Evolutionary conservation across 176 grass and related monocot species (phyloP), one percentile per base, ranked within the genome.

Genomic region (Cymbopogon citratus): DNA sequence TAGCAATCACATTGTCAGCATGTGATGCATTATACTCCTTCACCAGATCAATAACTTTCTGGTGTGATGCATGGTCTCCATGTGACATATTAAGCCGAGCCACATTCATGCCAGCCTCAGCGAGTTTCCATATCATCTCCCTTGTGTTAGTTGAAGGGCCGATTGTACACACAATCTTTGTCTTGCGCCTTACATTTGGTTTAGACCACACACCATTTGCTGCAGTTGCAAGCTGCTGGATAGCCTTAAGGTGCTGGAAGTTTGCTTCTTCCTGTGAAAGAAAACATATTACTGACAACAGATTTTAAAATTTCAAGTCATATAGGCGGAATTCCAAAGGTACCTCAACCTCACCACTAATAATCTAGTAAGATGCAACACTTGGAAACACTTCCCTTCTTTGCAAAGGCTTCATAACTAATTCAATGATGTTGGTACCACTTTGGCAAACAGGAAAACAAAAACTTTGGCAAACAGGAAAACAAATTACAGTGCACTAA

Each of bases 161-260:
- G 14, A 99, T 99, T n/a, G 92, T 99, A 86, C 96, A 99, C 49
- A 93, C 91, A 3, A 99, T 99, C 89, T 99, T 95, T 9, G 96
- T 99, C 88, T 99, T 93, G 80, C 96, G 92, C 54, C 87, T 88
- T 73, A 93, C 93, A 77, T 91, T 95, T 34, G 93, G 96, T 65
- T 93, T 99, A 72, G 92, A 88, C 90, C 88, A 93, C 28, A 91
- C 82, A 66, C 91, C 87, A 73, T 82, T 85, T 8, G 88, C 39
- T 66, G 80, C 56, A 38, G 90, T 82, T 69, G 90, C 87, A 28
- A 86, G 64, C 62, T 93, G 87, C 60, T 91, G 92, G 70, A 99
- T 85, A 82, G 81, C 91, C 81, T 93, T 95, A 73, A 99, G 80
- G 74, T 95, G 91, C 89, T 87, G 90, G 75, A 90, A 99, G 56